Evolutionary conservation across 1,284 basidiomycete genomes (phyloP).

Genomic region (Caloboletus inedulis): DNA sequence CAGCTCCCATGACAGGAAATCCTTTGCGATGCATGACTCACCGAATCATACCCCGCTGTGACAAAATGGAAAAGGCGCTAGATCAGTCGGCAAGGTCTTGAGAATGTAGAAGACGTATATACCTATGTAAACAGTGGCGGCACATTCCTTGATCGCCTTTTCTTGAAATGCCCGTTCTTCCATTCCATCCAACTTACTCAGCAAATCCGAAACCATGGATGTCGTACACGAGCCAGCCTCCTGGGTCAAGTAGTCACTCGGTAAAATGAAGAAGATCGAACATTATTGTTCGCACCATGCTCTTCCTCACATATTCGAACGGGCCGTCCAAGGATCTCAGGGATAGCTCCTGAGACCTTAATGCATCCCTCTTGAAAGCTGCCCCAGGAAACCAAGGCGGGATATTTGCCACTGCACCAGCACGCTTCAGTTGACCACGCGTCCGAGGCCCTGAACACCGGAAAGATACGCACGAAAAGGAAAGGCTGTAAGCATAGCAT

Average conservation of each 20-base stretch:
- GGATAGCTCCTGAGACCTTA: conserved; percentile 30
- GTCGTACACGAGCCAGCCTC: conserved; percentile 26
- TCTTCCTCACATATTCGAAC: conserved; percentile 28
- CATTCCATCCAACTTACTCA: conserved; percentile 15
- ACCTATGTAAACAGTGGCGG: conserved; percentile 33
- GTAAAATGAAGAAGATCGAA: neutral
- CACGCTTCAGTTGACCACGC: conserved; percentile 2
- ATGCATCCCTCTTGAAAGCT: conserved; percentile 26
- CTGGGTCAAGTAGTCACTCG: conserved; percentile 15
- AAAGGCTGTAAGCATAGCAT: conserved; percentile 32
- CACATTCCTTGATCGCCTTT: conserved; percentile 27
- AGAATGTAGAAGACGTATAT: neutral
- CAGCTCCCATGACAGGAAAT: neutral
- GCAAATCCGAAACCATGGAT: conserved; percentile 33
- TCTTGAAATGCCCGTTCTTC: conserved; percentile 21
- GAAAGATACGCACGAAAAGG: conserved; percentile 26
- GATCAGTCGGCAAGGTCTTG: neutral
- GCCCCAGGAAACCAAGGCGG: conserved; percentile 32
- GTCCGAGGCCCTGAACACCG: neutral
- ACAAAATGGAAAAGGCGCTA: neutral
- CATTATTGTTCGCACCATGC: conserved; percentile 22
- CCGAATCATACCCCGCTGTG: conserved; percentile 30
- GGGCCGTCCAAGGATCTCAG: conserved; percentile 23
- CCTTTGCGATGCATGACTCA: conserved; percentile 3
- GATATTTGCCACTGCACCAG: conserved; percentile 22